Evolutionary conservation across 2,329 filamentous ascomycete genomes (phyloP).

Genomic region (Arachnopeziza araneosa): DNA sequence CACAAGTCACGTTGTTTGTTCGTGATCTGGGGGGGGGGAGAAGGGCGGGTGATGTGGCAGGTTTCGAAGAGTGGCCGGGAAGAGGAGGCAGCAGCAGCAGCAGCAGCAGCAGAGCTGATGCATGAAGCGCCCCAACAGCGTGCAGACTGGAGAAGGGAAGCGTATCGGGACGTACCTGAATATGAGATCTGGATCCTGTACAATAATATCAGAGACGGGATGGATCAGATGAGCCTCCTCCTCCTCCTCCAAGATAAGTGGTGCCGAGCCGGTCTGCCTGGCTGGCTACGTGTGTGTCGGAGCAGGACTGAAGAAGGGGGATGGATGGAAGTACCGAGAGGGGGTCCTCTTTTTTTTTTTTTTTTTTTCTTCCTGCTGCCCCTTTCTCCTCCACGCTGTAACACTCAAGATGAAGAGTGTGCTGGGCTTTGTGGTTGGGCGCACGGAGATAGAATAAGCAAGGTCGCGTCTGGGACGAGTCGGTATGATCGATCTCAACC

Average conservation of each 20-base stretch:
- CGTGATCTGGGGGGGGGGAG: not conserved
- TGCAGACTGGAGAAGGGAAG: not conserved
- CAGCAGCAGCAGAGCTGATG: not conserved
- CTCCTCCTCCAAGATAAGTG: slow-evolving; percentile 3
- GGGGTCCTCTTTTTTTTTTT: not conserved
- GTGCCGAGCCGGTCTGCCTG: slow-evolving; percentile 5
- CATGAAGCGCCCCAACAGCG: slow-evolving; percentile 38
- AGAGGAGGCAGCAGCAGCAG: no score
- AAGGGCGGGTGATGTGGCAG: not conserved
- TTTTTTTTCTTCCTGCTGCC: no score
- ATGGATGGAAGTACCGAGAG: not conserved
- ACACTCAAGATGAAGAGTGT: not conserved
- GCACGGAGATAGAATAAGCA: slow-evolving; percentile 12
- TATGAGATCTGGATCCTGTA: not conserved
- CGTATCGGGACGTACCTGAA: not conserved
- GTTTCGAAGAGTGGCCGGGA: not conserved
- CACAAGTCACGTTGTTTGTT: not conserved
- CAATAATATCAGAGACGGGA: no score
- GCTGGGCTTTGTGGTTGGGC: not conserved
- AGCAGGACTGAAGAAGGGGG: slow-evolving; percentile 5
- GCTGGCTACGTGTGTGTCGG: slow-evolving; percentile 4
- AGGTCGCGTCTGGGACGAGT: not conserved
- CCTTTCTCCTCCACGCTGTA: not conserved
- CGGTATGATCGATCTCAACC: not conserved
- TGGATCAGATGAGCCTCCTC: slow-evolving; percentile 8